Base-by-base conservation (phyloP, 768 basidiomycete genomes). In the Leccinum incarnatum region DNA sequence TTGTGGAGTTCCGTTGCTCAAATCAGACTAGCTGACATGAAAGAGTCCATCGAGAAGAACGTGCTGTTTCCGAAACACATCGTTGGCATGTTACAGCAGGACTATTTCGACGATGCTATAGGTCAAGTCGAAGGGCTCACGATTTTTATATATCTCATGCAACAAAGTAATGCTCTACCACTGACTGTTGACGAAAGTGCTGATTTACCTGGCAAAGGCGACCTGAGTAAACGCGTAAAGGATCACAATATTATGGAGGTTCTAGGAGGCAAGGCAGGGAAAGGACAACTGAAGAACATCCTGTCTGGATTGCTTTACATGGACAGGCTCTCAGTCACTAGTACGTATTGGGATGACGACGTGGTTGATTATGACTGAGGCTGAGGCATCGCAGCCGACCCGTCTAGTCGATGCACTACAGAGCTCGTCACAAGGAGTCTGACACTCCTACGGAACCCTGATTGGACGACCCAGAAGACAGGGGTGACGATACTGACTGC, bases 101-200 rank as follows among this genome's bases (percentile, higher is more conserved):
- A 69, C 54, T 69, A 57, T 45, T 69, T 69, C 17, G 65, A 69
- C 6, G 63, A 69, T 30, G 67, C 67, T 11, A 56, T 69, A 0
- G 68, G 67, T 12, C 51, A 6, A 23, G 55, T 69, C 1, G 67
- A 68, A 51, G 67, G 67, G 11, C 69, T 67, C 49, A 65, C 69
- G 37, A 58, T 69, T 3, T 69, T 69, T 14, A 42, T 51, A 2
- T 51, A 69, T 32, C 52, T 69, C 3, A 67, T 69, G 63, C 58
- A 58, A 37, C 30, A 59, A 5, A 57, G 68, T 69, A 61, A 62
- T n/a, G 23, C n/a, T 7, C 25, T 25, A 15, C 27, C 21, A 4
- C 37, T 34, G 17, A 11, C 48, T 32, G 10, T 17, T 14, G 32
- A 34, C 11, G 19, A n/a, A 21, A 25, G 21, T 53, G 10, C 51